Evolutionary conservation across 2,329 filamentous ascomycete species (phyloP).

Genomic region (Lachnellula hyalina): DNA sequence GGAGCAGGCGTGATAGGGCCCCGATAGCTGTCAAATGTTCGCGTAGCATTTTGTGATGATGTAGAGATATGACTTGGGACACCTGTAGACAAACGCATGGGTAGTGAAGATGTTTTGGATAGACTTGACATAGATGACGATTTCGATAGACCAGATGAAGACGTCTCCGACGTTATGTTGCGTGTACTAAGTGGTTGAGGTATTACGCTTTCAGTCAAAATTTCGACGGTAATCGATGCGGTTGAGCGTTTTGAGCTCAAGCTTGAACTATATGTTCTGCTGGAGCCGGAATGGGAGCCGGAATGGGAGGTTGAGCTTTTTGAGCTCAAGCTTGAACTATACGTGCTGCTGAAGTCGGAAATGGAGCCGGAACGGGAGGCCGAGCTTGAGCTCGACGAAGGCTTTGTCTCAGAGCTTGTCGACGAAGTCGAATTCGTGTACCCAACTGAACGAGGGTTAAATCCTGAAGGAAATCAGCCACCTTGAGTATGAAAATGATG

Average conservation of each 20-base stretch:
- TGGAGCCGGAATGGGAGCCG: no score
- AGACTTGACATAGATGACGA: not conserved
- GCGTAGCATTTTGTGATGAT: not conserved
- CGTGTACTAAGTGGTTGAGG: not conserved
- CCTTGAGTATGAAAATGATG: no score
- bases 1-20: not conserved
- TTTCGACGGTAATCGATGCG: not conserved
- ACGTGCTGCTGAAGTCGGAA: no score
- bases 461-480: not conserved
- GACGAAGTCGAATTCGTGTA: not conserved
- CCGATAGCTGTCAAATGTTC: not conserved
- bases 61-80: not conserved
- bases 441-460: not conserved
- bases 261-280: not conserved
- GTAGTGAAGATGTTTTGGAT: not conserved
- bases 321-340: no score
- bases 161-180: not conserved
- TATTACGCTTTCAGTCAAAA: not conserved
- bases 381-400: not conserved
- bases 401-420: not conserved
- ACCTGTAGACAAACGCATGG: not conserved
- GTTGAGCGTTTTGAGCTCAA: not conserved
- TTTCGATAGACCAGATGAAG: not conserved
- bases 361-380: no score
- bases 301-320: not conserved